Evolutionary conservation across 441 rosid genomes (phyloP).

Genomic region (Capsella rubella): DNA sequence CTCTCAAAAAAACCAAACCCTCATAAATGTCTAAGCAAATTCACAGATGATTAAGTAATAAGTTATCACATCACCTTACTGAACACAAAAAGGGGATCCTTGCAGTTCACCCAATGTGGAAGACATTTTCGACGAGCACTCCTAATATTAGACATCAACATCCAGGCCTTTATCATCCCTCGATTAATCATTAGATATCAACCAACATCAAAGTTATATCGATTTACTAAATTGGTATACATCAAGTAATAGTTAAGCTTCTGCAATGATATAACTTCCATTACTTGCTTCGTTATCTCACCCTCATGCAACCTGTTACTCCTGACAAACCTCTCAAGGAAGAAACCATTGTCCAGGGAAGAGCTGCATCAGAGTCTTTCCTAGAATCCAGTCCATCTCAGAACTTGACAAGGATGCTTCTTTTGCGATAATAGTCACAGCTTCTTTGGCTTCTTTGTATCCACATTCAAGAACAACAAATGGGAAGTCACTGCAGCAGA

Average conservation of each 20-base stretch:
- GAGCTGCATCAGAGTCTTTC: constrained; percentile 70
- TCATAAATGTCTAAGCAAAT: neutral
- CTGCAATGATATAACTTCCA: constrained; percentile 12
- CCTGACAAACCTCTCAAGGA: constrained; percentile 34
- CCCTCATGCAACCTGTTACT: constrained; percentile 3
- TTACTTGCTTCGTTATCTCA: constrained; percentile 10
- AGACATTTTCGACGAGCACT: constrained; percentile 6
- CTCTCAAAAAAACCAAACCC: neutral
- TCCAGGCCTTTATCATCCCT: neutral
- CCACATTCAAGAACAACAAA: constrained; percentile 86
- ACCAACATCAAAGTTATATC: neutral
- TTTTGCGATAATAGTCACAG: constrained; percentile 54
- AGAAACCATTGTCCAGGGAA: constrained; percentile 69
- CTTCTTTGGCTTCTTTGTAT: constrained; percentile 75
- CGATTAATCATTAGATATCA: constrained; percentile 6
- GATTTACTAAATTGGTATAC: constrained; percentile 16
- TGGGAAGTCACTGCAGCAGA: constrained; percentile 80
- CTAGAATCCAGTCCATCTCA: constrained; percentile 77
- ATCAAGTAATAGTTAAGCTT: neutral
- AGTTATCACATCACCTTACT: neutral
- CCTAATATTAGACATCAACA: constrained; percentile 1
- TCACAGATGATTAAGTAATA: neutral
- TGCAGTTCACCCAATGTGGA: neutral
- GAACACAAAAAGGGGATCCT: neutral
- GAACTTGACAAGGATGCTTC: constrained; percentile 60